Evolutionary conservation across 2,329 filamentous ascomycete species (phyloP), one percentile per base, ranked within the genome.

Genomic region (Graphilbum sp.): DNA sequence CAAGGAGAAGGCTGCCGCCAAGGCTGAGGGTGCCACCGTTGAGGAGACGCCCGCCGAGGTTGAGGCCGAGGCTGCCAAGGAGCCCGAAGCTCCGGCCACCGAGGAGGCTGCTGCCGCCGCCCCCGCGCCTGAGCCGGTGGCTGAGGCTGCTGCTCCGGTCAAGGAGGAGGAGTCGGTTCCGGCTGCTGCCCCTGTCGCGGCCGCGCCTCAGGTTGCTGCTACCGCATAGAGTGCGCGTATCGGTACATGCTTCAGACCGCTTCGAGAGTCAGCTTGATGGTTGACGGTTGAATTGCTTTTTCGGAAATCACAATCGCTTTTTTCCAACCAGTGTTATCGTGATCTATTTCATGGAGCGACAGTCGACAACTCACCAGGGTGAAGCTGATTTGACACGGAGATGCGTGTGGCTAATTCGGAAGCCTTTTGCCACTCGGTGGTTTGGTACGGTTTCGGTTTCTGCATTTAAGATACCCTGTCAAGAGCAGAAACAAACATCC

Each of bases 201-300:
- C 63, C 39, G 55, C 63, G 39, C 64, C 66, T 20, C 61, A 54
- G 43, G 64, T 69, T 49, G 63, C 64, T 46, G 66, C 66, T 45
- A 60, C 66, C 47, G 67, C 67, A 52, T 69, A 69, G 58, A 58
- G 17, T 38, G 41, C 45, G 37, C 17, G 37, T 31, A 33, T 41
- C 25, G 27, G 32, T 34, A 32, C 32, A 34, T 32, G 20, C 36
- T 38, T 41, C 39, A 45, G 37, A 34, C 40, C 32, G 38, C 36
- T 35, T 47, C 11, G 21, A 46, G 47, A 49, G 36, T 36, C 41
- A 30, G 41, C 39, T 33, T 33, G 42, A 46, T 45, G 40, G 45
- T 41, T 42, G 20, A 37, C 38, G 42, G 43, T 31, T 35, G n/a
- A 23, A 24, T 31, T 33, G 23, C 35, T 15, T 38, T 36, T 41